A percentile compares a stretch with the other conserved stretches of the same genome.
Conservation (phyloP, 148 eudicot genomes). For the Cornus controversa region DNA sequence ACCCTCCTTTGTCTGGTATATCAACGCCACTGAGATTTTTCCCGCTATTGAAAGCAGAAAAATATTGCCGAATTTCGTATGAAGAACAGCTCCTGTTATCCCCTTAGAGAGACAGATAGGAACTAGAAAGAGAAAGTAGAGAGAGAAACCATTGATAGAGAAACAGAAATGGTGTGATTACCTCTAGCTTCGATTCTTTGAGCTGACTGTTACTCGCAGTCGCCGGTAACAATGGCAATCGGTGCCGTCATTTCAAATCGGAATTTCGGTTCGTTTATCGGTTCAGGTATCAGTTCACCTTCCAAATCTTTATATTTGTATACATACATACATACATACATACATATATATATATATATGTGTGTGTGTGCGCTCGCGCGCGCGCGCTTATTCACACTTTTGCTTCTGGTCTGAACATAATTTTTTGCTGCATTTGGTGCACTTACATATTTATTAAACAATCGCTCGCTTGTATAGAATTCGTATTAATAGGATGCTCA, state of each 20-base stretch:
- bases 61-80: slow-evolving; percentile 2
- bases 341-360: background rate
- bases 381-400: background rate
- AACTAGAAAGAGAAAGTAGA: background rate
- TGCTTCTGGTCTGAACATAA: background rate
- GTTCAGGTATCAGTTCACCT: slow-evolving; percentile 46
- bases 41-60: slow-evolving; percentile 18
- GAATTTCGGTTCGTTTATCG: slow-evolving; percentile 54
- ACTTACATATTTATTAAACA: too few species aligned
- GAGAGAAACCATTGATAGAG: background rate
- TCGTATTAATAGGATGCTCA: background rate
- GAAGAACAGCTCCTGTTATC: slow-evolving; percentile 14
- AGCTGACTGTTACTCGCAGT: background rate
- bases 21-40: slow-evolving; percentile 21
- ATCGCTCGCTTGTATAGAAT: background rate
- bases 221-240: slow-evolving; percentile 58
- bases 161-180: slow-evolving; percentile 6
- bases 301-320: too few species aligned
- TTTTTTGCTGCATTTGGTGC: background rate
- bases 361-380: background rate
- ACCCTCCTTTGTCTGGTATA: slow-evolving; percentile 20
- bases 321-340: background rate
- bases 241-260: slow-evolving; percentile 71
- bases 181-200: slow-evolving; percentile 3
- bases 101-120: background rate